Conservation (phyloP, 2,329 filamentous ascomycete species). For the Fusarium begoniae region DNA sequence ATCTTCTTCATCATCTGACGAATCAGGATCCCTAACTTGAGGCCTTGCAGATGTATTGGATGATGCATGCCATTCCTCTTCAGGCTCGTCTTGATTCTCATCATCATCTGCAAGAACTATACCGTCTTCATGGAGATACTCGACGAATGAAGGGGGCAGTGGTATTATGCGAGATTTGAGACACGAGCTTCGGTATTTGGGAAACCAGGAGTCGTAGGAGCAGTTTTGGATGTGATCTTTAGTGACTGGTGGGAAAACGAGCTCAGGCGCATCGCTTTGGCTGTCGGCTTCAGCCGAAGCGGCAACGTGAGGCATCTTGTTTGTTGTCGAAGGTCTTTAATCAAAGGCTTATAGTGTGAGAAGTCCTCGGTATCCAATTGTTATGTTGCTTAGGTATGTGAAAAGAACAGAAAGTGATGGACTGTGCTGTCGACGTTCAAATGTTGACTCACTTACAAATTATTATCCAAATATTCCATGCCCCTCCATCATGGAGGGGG, state of each 20-base stretch:
- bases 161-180: constrained; percentile 88
- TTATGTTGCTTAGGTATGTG: background rate
- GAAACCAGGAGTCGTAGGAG: constrained; percentile 93
- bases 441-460: constrained; percentile 39
- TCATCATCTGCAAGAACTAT: constrained; percentile 83
- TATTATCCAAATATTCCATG: constrained; percentile 30
- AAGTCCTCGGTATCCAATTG: background rate
- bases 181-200: constrained; percentile 80
- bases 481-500: constrained; percentile 33
- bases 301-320: constrained; percentile 49
- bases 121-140: constrained; percentile 90
- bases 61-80: constrained; percentile 60
- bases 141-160: constrained; percentile 77
- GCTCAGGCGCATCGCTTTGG: constrained; percentile 31
- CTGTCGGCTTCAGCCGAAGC: constrained; percentile 7
- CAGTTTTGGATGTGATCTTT: constrained; percentile 92
- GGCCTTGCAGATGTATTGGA: constrained; percentile 40
- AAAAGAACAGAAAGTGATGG: background rate
- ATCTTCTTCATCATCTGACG: constrained; percentile 59
- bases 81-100: constrained; percentile 62
- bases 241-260: constrained; percentile 84
- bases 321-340: background rate
- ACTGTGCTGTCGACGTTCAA: background rate
- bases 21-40: constrained; percentile 55
- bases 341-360: background rate